phyloP scores from a whole-genome alignment of 352 stramenopile species.

The Pythium aristosporum region DNA sequence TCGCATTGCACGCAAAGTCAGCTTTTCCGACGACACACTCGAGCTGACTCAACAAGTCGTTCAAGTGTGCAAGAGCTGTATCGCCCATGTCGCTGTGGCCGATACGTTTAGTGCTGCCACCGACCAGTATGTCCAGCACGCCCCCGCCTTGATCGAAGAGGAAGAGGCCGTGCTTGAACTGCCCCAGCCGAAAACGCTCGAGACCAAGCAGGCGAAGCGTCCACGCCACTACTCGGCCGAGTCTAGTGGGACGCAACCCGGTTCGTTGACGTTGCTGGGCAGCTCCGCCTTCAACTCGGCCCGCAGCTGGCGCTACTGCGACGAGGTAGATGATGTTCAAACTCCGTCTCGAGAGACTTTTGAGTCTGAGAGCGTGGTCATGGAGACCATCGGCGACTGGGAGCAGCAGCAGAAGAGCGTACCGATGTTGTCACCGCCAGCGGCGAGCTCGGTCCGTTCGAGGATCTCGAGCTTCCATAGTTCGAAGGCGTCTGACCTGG shows the following conservation, averaged over 20 bases:
- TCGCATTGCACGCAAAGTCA: constrained; percentile 13
- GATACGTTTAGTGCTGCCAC: constrained; percentile 10
- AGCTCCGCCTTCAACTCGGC: not conserved
- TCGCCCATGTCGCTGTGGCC: constrained; percentile 5
- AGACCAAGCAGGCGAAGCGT: not conserved
- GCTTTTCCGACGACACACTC: constrained; percentile 1
- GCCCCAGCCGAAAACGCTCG: not conserved
- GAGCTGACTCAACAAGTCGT: constrained; percentile 9
- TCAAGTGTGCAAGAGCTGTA: constrained; percentile 20
- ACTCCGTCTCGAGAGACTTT: not conserved
- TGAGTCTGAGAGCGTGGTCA: not conserved
- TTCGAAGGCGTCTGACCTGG: too few relatives aligned
- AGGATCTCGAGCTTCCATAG: too few relatives aligned
- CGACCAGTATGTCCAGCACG: constrained; percentile 8
- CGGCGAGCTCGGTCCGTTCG: too few relatives aligned
- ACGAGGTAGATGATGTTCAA: too few relatives aligned
- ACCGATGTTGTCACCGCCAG: too few relatives aligned
- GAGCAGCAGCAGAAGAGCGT: not conserved
- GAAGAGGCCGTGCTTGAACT: not conserved
- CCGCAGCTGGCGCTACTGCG: not conserved
- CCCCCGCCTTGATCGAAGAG: not conserved
- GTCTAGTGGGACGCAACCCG: not conserved
- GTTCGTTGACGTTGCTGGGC: not conserved
- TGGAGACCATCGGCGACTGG: constrained; percentile 15
- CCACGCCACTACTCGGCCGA: not conserved